Evolutionary conservation across 139 green algal genomes (phyloP), one percentile per base, ranked within the genome.

Genomic region (Haematococcus lacustris): DNA sequence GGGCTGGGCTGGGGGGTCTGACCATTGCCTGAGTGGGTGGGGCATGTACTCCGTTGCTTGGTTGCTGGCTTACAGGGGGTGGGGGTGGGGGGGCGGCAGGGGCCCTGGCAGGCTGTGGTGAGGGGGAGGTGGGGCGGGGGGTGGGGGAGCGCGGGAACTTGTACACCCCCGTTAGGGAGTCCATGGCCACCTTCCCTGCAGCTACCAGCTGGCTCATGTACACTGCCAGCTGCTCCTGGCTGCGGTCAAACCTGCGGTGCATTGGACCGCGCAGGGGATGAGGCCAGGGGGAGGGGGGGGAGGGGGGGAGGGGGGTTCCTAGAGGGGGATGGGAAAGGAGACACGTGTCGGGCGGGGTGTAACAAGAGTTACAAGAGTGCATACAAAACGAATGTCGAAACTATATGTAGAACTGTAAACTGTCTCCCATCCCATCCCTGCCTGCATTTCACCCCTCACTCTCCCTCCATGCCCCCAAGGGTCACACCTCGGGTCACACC

Each of bases 121-220:
- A n/a, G n/a, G n/a, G n/a, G n/a, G n/a, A n/a, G n/a, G n/a, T n/a
- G n/a, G n/a, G 13, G 21, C 17, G 13, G 13, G 53, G 53, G 4
- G 53, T 64, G 53, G 53, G 53, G 9, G 21, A 7, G 53, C 53
- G 53, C 13, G 47, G 47, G 13, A 26, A 34, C 53, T 64, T 64
- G 53, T 64, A 64, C 53, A 64, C 53, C 23, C 53, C 53, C 26
- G 53, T 64, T 21, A 64, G 53, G 26, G 53, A 26, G 26, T 64
- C 53, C 13, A 64, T 64, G 53, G 13, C 4, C 4, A 30, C 17
- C 53, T 64, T 64, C 23, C 13, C 9, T 26, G 30, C 23, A 23
- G 53, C 53, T 26, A 64, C 53, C 53, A 64, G 53, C 53, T 64
- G 53, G 53, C 23, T 35, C 53, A 64, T 64, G 53, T 34, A 64